Percentiles rank a stretch among this genome's conserved stretches.
Conservation (phyloP, 306 rosid species). For the Datisca glomerata region DNA sequence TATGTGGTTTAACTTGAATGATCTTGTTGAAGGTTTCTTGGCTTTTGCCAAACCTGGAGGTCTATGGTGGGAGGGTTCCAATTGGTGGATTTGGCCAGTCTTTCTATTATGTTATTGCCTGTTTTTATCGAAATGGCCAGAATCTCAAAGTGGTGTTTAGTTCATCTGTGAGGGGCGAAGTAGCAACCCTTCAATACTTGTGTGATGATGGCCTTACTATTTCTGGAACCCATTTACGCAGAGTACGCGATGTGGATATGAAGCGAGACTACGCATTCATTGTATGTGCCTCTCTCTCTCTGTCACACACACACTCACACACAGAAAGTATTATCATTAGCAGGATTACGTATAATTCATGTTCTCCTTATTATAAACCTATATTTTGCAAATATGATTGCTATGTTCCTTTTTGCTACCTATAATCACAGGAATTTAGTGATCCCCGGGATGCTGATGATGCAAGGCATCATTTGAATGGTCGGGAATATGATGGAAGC, state of each 20-base stretch:
- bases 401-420: background rate
- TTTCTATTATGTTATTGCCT: conserved; percentile 42
- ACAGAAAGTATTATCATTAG: background rate
- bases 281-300: conserved; percentile 23
- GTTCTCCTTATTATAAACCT: too few species aligned
- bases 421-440: conserved; percentile 20
- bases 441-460: conserved; percentile 16
- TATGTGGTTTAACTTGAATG: conserved; percentile 40
- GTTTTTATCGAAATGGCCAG: conserved; percentile 42
- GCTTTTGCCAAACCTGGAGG: conserved; percentile 51
- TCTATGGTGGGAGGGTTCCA: conserved; percentile 45
- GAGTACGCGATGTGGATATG: conserved; percentile 55
- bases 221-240: conserved; percentile 43
- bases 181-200: conserved; percentile 40
- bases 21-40: conserved; percentile 52
- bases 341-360: too few species aligned
- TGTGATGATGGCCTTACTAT: conserved; percentile 49
- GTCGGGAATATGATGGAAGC: conserved; percentile 36
- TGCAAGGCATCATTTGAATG: conserved; percentile 5
- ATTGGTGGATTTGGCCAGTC: conserved; percentile 54
- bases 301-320: background rate
- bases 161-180: conserved; percentile 49
- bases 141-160: conserved; percentile 46
- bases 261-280: conserved; percentile 46
- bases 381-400: conserved; percentile 10